A percentile compares a stretch with the other conserved stretches of the same genome.
Evolutionary conservation across 2,329 filamentous ascomycete species (phyloP).

Genomic region (Colletotrichum brevisporum): DNA sequence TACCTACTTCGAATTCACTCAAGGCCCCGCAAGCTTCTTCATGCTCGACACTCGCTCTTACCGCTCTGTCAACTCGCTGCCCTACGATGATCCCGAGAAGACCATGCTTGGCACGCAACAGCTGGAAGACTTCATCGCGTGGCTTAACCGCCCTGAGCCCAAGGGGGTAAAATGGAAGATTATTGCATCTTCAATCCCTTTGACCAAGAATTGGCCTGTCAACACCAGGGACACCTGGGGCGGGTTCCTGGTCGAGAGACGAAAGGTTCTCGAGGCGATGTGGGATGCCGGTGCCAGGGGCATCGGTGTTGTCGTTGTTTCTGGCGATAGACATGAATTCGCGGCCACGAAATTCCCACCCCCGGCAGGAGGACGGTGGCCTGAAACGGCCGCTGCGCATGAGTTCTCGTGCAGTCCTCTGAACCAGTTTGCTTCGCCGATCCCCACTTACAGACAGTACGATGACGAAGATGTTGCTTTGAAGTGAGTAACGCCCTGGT

Average conservation of each 20-base stretch:
- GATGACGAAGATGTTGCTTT: constrained; percentile 87
- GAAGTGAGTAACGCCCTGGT: constrained; percentile 70
- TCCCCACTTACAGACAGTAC: constrained; percentile 85
- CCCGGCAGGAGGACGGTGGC: constrained; percentile 73
- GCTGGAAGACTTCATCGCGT: constrained; percentile 83
- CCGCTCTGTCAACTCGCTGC: constrained; percentile 76
- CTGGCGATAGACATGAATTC: constrained; percentile 97
- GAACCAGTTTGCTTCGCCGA: constrained; percentile 93
- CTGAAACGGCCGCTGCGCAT: constrained; percentile 76
- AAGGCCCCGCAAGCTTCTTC: constrained; percentile 95
- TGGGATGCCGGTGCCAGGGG: constrained; percentile 86
- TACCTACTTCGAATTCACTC: constrained; percentile 90
- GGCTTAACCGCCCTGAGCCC: constrained; percentile 80
- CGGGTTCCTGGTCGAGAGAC: constrained; percentile 87
- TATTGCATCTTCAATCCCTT: constrained; percentile 89
- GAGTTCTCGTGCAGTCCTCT: constrained; percentile 94
- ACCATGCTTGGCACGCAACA: constrained; percentile 90
- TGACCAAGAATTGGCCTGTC: constrained; percentile 97
- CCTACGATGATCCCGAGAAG: constrained; percentile 76
- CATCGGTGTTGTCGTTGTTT: constrained; percentile 85
- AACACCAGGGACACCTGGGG: constrained; percentile 94
- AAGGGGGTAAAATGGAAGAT: constrained; percentile 93
- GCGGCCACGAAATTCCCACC: constrained; percentile 85
- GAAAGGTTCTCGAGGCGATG: constrained; percentile 86
- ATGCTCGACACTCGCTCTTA: constrained; percentile 93